These are phyloP conservation scores for Xerocomellus chrysenteron DNA, from an alignment of 768 basidiomycete species.

Conservation along the genomic window DNA sequence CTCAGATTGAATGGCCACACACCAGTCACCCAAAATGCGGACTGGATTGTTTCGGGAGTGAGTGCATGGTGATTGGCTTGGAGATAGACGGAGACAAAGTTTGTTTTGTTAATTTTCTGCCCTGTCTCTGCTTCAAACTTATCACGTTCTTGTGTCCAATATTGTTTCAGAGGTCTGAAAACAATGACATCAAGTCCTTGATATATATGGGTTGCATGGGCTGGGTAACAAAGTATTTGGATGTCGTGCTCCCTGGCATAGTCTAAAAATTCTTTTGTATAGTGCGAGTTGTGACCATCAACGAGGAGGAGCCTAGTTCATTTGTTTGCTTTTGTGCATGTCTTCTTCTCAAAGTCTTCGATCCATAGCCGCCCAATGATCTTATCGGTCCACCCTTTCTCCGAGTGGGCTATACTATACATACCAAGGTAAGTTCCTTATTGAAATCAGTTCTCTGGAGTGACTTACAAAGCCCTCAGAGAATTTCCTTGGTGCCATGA, in stretches of 20 bases:
- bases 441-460: background rate
- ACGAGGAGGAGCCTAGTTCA: conserved; percentile 36
- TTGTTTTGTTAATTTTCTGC: background rate
- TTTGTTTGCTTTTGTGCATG: conserved; percentile 33
- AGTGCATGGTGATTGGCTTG: too few relatives aligned
- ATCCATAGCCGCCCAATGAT: conserved; percentile 28
- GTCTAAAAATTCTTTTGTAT: conserved; percentile 36
- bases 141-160: conserved; percentile 20
- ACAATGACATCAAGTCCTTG: conserved; percentile 45
- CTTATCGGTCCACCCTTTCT: conserved; percentile 31
- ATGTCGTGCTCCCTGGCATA: conserved; percentile 39
- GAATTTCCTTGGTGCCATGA: conserved; percentile 20
- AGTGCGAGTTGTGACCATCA: conserved; percentile 49
- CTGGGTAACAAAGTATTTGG: conserved; percentile 44
- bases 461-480: conserved; percentile 16
- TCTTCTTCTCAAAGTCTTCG: conserved; percentile 33
- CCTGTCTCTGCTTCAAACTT: background rate
- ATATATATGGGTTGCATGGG: conserved; percentile 23
- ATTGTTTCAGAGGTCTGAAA: conserved; percentile 34
- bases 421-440: conserved; percentile 17
- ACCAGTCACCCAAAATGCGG: too few relatives aligned
- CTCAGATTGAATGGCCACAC: too few relatives aligned
- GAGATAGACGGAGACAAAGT: background rate
- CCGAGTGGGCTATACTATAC: background rate
- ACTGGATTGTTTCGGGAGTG: too few relatives aligned